Evolutionary conservation across 2,329 filamentous ascomycete genomes (phyloP).

Genomic region (Raffaelea ambrosiae): DNA sequence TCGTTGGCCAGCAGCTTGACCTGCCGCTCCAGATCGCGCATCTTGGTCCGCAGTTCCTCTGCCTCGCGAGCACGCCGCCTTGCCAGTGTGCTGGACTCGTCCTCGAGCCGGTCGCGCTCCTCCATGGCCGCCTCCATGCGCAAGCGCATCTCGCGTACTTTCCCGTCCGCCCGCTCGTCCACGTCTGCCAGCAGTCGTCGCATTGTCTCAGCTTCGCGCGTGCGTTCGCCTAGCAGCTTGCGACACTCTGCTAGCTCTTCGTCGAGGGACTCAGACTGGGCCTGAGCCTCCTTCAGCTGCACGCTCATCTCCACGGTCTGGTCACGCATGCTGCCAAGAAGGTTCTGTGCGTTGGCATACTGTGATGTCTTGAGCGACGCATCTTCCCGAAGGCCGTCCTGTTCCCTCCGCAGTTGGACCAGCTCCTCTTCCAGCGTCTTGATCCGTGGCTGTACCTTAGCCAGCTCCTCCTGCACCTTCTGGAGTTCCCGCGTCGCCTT

Average conservation of each 20-base stretch:
- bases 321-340: constrained; percentile 88
- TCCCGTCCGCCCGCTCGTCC: constrained; percentile 70
- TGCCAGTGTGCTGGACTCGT: constrained; percentile 73
- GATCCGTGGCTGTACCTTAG: constrained; percentile 53
- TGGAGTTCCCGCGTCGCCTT: constrained; percentile 62
- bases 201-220: constrained; percentile 92
- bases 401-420: constrained; percentile 59
- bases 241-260: constrained; percentile 89
- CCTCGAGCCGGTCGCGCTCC: constrained; percentile 85
- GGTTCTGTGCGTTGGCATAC: constrained; percentile 73
- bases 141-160: constrained; percentile 80
- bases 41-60: constrained; percentile 72
- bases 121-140: constrained; percentile 86
- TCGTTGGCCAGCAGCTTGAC: constrained; percentile 64
- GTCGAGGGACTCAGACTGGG: constrained; percentile 76
- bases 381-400: constrained; percentile 64
- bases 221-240: constrained; percentile 75
- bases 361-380: constrained; percentile 77
- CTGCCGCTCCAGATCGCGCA: constrained; percentile 74
- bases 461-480: constrained; percentile 63
- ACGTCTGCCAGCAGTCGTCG: constrained; percentile 78
- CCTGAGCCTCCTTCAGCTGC: constrained; percentile 83
- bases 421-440: constrained; percentile 67
- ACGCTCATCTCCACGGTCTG: constrained; percentile 80
- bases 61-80: constrained; percentile 72